Evolutionary conservation across 2,329 filamentous ascomycete genomes (phyloP), one percentile per base, ranked within the genome.

Genomic region (Talaromyces atroroseus): DNA sequence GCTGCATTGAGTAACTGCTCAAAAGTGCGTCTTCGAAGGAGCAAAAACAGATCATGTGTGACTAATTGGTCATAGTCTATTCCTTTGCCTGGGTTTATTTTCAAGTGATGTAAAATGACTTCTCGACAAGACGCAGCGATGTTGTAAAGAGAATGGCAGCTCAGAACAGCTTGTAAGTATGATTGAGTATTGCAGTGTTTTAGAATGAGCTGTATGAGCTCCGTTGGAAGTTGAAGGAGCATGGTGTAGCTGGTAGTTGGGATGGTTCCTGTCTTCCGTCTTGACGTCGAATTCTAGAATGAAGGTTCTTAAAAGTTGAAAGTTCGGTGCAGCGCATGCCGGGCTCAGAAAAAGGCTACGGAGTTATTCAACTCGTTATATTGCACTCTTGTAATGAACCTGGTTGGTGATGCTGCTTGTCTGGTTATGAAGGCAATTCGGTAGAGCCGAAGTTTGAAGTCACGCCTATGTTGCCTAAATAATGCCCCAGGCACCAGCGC

Each of bases 171-270:
- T 56, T 76, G 71, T 46, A 76, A 57, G 56, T 71, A 76, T 24
- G 66, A 64, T 20, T 69, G 61, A 6, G 71, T 69, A 3, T 65
- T 68, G 50, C 66, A 67, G 44, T 65, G 60, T 36, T 65, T 60
- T 24, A 76, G 61, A 46, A 77, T 61, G 34, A 70, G 66, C 57
- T 72, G 69, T 23, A 76, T 65, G 34, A 76, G 61, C 62, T 76
- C 73, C 23, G 64, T 57, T 7, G 74, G 74, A n/a, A 76, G 64
- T 34, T 66, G 50, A 14, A 71, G 62, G 16, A 74, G 58, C 69
- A 70, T 69, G 36, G 29, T 18, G 36, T 40, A 20, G 16, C 10
- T 36, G 6, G 36, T 5, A 40, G 3, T 8, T 40, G n/a, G 36
- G 4, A n/a, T 8, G 36, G 36, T 40, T n/a, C 36, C 20, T 18